phyloP scores from a whole-genome alignment of 306 rosid genomes.

The Begonia peltatifolia region DNA sequence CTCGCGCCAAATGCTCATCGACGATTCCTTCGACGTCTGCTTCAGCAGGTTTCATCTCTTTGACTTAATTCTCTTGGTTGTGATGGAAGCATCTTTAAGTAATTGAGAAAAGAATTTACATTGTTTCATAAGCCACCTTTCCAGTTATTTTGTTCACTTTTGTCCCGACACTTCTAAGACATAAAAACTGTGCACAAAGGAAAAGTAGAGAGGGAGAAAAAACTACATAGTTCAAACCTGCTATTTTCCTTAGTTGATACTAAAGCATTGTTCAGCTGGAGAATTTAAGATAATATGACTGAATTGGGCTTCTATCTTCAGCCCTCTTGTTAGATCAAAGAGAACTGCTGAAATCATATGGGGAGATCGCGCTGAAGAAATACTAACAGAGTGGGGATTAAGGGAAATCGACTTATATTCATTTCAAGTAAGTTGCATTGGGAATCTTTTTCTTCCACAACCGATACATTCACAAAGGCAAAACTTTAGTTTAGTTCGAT shows the following conservation, averaged over 20 bases:
- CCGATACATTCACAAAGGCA: not conserved
- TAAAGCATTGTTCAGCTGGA: too few species aligned
- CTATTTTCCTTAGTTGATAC: too few species aligned
- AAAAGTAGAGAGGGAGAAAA: too few species aligned
- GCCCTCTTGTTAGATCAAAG: conserved; percentile 71
- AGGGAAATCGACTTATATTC: conserved; percentile 90
- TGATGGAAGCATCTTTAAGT: too few species aligned
- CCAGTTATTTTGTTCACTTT: too few species aligned
- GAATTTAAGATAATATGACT: too few species aligned
- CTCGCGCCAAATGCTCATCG: conserved; percentile 71
- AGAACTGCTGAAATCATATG: conserved; percentile 88
- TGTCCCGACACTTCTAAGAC: too few species aligned
- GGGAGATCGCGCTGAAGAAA: conserved; percentile 40
- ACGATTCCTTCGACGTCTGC: conserved; percentile 62
- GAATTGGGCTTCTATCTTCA: conserved; percentile 11
- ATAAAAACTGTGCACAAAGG: too few species aligned
- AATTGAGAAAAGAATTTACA: too few species aligned
- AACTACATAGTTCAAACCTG: too few species aligned
- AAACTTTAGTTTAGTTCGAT: not conserved
- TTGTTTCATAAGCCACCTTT: too few species aligned
- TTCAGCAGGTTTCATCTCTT: conserved; percentile 42
- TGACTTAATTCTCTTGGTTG: not conserved
- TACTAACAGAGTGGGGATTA: conserved; percentile 45
- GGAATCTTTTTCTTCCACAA: not conserved
- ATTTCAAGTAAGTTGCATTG: conserved; percentile 52